A percentile compares a stretch with the other conserved stretches of the same genome.
Conservation (phyloP, 139 green algal species). For the Volvox africanus region DNA sequence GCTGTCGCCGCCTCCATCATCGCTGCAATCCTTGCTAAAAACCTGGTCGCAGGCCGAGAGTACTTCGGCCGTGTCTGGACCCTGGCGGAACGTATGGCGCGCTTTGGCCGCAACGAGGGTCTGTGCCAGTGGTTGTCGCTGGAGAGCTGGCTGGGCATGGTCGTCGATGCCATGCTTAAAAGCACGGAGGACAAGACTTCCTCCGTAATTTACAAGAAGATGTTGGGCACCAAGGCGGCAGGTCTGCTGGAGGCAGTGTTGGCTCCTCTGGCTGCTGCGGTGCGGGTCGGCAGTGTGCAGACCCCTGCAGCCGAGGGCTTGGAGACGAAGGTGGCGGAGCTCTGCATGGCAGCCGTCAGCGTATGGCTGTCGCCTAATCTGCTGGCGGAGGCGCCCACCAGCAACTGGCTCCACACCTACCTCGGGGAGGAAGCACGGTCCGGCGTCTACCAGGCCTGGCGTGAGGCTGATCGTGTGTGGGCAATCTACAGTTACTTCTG, state of each 20-base stretch:
- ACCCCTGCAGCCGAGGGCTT: background rate
- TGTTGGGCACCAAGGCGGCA: constrained; percentile 2
- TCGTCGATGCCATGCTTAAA: constrained; percentile 29
- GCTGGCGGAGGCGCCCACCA: constrained; percentile 20
- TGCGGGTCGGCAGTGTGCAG: background rate
- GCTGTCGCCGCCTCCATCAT: background rate
- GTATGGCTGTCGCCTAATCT: background rate
- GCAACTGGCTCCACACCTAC: constrained; percentile 17
- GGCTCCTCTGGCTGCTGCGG: background rate
- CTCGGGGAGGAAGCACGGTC: background rate
- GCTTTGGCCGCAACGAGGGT: background rate
- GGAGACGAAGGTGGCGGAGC: constrained; percentile 15
- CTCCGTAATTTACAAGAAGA: constrained; percentile 18
- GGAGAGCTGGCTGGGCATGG: constrained; percentile 39
- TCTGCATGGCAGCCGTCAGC: background rate
- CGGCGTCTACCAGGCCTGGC: constrained; percentile 25
- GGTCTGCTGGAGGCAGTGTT: constrained; percentile 1
- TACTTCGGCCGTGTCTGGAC: constrained; percentile 47
- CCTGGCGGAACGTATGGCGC: constrained; percentile 42
- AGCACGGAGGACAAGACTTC: constrained; percentile 4
- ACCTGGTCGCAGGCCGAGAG: constrained; percentile 30
- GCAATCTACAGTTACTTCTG: constrained; percentile 31
- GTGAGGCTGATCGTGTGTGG: constrained; percentile 18
- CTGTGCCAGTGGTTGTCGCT: constrained; percentile 25
- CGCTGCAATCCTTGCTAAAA: background rate